These are phyloP conservation scores for Artemisia tridentata DNA, from an alignment of 129 eudicot species.

Conservation along the genomic window DNA sequence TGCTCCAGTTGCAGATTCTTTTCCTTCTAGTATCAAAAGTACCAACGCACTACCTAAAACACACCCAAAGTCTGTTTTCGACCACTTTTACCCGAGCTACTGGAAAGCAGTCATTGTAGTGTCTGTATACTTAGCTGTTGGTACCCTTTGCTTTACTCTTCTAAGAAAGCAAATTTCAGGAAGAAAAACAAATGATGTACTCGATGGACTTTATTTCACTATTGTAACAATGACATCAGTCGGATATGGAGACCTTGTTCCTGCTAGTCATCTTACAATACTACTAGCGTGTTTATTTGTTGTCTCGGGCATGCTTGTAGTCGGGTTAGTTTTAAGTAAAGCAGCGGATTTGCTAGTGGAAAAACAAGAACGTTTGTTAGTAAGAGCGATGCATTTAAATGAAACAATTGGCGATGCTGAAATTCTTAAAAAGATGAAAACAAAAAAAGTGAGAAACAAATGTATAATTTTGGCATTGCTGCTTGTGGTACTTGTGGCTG, in stretches of 20 bases:
- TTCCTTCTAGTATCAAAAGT: conserved; percentile 28
- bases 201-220: conserved; percentile 83
- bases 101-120: conserved; percentile 43
- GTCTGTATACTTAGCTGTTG: conserved; percentile 45
- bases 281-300: conserved; percentile 84
- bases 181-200: conserved; percentile 45
- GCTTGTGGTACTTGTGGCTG: conserved; percentile 48
- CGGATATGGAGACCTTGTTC: conserved; percentile 89
- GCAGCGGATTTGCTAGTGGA: conserved; percentile 83
- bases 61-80: conserved; percentile 37
- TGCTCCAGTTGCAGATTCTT: conserved; percentile 52
- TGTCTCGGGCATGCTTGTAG: conserved; percentile 62
- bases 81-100: conserved; percentile 51
- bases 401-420: conserved; percentile 46
- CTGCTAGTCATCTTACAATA: conserved; percentile 46
- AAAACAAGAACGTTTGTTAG: conserved; percentile 64
- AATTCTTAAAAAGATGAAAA: conserved; percentile 56
- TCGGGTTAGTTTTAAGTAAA: conserved; percentile 56
- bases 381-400: conserved; percentile 58
- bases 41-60: not conserved
- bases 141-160: conserved; percentile 56
- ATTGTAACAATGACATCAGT: conserved; percentile 88
- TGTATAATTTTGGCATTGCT: conserved; percentile 38
- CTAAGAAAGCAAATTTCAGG: conserved; percentile 52
- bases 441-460: conserved; percentile 58